A percentile compares a stretch with the other conserved stretches of the same genome.
phyloP scores from a whole-genome alignment of 2,329 filamentous ascomycete genomes.

The Aciculosporium take region DNA sequence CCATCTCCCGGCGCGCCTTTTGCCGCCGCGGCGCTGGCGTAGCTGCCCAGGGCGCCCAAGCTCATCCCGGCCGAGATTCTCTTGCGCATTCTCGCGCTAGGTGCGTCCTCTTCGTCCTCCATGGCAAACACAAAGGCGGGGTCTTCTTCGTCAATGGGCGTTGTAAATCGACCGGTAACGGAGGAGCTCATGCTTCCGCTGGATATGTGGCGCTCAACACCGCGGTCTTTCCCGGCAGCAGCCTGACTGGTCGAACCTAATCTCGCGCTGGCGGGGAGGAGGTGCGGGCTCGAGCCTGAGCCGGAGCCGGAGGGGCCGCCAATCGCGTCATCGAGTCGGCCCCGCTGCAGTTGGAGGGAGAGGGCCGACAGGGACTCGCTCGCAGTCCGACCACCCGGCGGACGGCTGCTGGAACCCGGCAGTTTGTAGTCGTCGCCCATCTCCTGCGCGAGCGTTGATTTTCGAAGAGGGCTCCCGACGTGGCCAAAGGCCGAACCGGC shows the following conservation, averaged over 20 bases:
- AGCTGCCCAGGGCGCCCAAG: slow-evolving; percentile 26
- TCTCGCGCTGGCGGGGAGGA: slow-evolving; percentile 34
- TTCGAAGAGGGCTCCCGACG: slow-evolving; percentile 50
- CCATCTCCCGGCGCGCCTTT: slow-evolving; percentile 14
- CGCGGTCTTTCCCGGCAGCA: slow-evolving; percentile 27
- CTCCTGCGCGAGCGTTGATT: slow-evolving; percentile 44
- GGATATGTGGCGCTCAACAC: slow-evolving; percentile 43
- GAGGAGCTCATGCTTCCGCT: slow-evolving; percentile 42
- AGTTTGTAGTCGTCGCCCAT: slow-evolving; percentile 25
- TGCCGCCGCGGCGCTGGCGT: slow-evolving; percentile 22
- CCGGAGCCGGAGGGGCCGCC: slow-evolving; percentile 13
- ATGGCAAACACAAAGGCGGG: slow-evolving; percentile 50
- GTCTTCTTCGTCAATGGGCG: slow-evolving; percentile 52
- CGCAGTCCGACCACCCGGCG: slow-evolving; percentile 25
- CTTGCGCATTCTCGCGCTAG: slow-evolving; percentile 31
- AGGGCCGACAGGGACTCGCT: slow-evolving; percentile 43
- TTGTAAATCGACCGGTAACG: slow-evolving; percentile 43
- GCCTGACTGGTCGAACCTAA: slow-evolving; percentile 24
- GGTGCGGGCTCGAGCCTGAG: slow-evolving; percentile 30
- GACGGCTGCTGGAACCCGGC: slow-evolving; percentile 24
- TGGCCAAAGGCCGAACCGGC: slow-evolving; percentile 46
- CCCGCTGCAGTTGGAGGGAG: slow-evolving; percentile 48
- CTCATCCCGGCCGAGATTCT: slow-evolving; percentile 31
- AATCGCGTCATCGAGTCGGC: slow-evolving; percentile 32
- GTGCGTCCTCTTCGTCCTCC: slow-evolving; percentile 46